These are phyloP conservation scores for Tricholomella constricta DNA, from an alignment of 768 basidiomycete species.

Conservation along the genomic window DNA sequence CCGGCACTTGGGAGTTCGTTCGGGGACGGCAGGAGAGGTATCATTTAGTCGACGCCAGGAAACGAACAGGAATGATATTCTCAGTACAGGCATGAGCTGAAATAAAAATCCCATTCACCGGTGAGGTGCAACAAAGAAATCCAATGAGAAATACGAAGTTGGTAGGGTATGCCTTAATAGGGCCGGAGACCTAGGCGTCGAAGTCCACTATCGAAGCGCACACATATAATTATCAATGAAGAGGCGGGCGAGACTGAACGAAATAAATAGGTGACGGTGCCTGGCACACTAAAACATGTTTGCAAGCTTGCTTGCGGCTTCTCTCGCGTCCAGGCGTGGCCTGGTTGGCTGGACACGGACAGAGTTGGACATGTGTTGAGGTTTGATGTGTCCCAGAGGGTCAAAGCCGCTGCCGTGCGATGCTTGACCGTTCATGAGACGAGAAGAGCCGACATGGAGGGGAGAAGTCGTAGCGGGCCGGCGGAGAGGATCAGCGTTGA, in stretches of 20 bases:
- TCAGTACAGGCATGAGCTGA: conserved; percentile 24
- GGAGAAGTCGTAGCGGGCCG: conserved; percentile 33
- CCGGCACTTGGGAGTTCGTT: conserved; percentile 51
- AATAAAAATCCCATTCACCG: neutral
- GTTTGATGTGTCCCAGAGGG: conserved; percentile 62
- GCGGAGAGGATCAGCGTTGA: conserved; percentile 36
- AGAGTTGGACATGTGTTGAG: conserved; percentile 72
- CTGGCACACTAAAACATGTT: conserved; percentile 90
- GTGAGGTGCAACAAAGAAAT: neutral
- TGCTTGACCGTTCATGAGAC: conserved; percentile 22
- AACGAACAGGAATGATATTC: conserved; percentile 18
- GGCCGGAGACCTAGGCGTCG: neutral
- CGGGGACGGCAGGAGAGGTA: conserved; percentile 50
- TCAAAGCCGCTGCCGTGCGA: conserved; percentile 46
- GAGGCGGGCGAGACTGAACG: neutral
- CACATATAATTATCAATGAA: neutral
- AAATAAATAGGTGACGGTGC: too few species aligned
- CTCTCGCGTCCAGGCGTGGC: conserved; percentile 78
- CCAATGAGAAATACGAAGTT: conserved; percentile 5
- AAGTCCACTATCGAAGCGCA: neutral
- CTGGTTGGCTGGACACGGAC: conserved; percentile 71
- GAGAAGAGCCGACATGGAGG: conserved; percentile 21
- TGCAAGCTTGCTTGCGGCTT: conserved; percentile 87
- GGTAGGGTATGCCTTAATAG: neutral
- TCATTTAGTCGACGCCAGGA: conserved; percentile 40